Evolutionary conservation across 2,329 filamentous ascomycete species (phyloP).

Genomic region (Trichophyton schoenleinii): DNA sequence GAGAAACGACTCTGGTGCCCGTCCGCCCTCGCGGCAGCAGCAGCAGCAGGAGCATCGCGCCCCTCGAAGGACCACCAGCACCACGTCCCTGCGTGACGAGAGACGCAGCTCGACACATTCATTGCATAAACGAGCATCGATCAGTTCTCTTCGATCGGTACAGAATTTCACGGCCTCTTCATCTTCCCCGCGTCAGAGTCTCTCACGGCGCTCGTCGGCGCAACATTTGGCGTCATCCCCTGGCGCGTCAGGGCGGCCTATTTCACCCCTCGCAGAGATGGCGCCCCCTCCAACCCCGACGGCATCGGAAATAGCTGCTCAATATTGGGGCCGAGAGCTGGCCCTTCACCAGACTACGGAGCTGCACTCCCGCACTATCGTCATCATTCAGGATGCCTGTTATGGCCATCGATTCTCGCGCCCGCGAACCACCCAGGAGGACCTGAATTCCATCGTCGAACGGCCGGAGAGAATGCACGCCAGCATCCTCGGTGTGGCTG

Average conservation of each 20-base stretch:
- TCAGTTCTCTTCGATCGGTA: conserved; percentile 26
- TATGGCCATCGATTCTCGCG: conserved; percentile 89
- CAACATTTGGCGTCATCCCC: conserved; percentile 16
- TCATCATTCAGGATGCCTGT: conserved; percentile 83
- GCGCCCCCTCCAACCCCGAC: conserved; percentile 25
- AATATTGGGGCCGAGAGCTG: conserved; percentile 59
- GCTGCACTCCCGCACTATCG: conserved; percentile 50
- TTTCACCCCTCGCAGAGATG: conserved; percentile 15
- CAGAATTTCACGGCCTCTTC: conserved; percentile 18
- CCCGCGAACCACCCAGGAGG: conserved; percentile 59
- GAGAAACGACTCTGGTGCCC: conserved; percentile 5
- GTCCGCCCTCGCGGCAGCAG: conserved; percentile 2
- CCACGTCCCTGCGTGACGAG: conserved; percentile 27
- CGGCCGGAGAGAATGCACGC: conserved; percentile 83
- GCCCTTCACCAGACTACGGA: conserved; percentile 43
- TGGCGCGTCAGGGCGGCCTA: conserved; percentile 21
- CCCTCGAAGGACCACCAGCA: conserved; percentile 24
- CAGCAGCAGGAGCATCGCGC: conserved; percentile 10
- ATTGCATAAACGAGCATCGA: conserved; percentile 29
- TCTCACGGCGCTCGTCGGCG: conserved; percentile 26
- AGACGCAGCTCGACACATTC: conserved; percentile 22
- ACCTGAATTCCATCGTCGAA: conserved; percentile 75
- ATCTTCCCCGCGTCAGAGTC: conserved; percentile 20
- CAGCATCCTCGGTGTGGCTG: conserved; percentile 64
- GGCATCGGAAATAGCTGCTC: conserved; percentile 48